These are phyloP conservation scores for Casuarina cunninghamiana DNA, from an alignment of 306 rosid genomes.

Conservation along the genomic window DNA sequence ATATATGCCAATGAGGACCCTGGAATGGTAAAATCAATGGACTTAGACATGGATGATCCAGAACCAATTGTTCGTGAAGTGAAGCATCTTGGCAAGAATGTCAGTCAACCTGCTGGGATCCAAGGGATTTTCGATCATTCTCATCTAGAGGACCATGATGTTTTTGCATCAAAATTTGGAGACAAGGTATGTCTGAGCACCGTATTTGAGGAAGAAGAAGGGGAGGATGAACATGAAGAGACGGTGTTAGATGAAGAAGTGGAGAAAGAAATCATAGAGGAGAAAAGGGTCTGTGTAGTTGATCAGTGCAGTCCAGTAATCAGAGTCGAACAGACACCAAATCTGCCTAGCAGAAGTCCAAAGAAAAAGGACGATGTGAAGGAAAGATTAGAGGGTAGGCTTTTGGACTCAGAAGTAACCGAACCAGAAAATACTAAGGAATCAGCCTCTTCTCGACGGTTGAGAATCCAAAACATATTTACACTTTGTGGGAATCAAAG, in stretches of 20 bases:
- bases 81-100: constrained; percentile 44
- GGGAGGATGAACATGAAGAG: constrained; percentile 43
- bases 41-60: constrained; percentile 94
- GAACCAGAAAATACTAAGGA: constrained; percentile 37
- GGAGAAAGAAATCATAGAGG: constrained; percentile 87
- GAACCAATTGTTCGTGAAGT: constrained; percentile 61
- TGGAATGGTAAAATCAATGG: constrained; percentile 95
- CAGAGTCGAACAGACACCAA: constrained; percentile 26
- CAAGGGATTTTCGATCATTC: constrained; percentile 41
- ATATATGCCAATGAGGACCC: constrained; percentile 70
- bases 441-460: constrained; percentile 38
- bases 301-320: constrained; percentile 33
- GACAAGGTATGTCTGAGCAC: constrained; percentile 71
- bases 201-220: constrained; percentile 78
- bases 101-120: constrained; percentile 36
- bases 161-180: constrained; percentile 47
- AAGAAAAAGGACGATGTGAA: constrained; percentile 41
- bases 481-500: constrained; percentile 94
- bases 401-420: constrained; percentile 23
- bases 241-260: constrained; percentile 63
- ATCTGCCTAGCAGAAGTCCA: constrained; percentile 32
- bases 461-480: constrained; percentile 82
- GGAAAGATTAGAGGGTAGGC: constrained; percentile 42
- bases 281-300: constrained; percentile 67
- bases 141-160: constrained; percentile 30